Base-by-base conservation (phyloP, 768 basidiomycete species). In the Favolaschia claudopus region DNA sequence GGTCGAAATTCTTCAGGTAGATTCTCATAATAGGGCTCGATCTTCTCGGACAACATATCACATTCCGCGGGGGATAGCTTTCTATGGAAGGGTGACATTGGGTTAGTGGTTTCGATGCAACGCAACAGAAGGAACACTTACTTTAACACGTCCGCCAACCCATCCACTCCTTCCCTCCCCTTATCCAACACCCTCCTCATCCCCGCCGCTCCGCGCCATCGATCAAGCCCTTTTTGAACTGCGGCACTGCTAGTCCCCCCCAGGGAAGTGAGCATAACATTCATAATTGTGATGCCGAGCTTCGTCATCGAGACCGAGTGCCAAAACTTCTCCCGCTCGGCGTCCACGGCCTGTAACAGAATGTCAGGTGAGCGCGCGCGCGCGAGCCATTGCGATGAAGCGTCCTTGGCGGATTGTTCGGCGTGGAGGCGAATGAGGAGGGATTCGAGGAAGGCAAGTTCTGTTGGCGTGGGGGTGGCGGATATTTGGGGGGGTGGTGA, bases 21-120 rank as follows among this genome's bases (percentile, higher is more conserved):
- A 9, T 50, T 55, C 20, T 69, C 50, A 49, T 85, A 74, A 62
- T 81, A 82, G 2, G 58, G 53, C 10, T 77, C 72, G 15, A 88
- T 52, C 9, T 69, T 70, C 1, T 74, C 74, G 43, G 88, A 63
- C 14, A 90, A 67, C 1, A 55, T 62, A 7, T 71, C 38, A 25
- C 52, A 40, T 61, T 17, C 24, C 72, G 69, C 5, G 87, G 70
- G 63, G 85, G 85, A 25, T 7, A 51, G 34, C 44, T 50, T 58
- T 17, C 56, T 58, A 9, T 12, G 39, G 39, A 42, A 15, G 20
- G 27, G 27, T 27, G 27, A 9, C 9, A 33, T 10, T 45, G 4
- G 49, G 39, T 7, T 20, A 10, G 9, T 39, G 33, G 13, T 12
- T 14, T 27, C 4, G 19, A 36, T 8, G 7, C 6, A 25, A 40